These are phyloP conservation scores for Tuber borchii DNA, from an alignment of 495 filamentous ascomycete genomes.

Conservation along the genomic window DNA sequence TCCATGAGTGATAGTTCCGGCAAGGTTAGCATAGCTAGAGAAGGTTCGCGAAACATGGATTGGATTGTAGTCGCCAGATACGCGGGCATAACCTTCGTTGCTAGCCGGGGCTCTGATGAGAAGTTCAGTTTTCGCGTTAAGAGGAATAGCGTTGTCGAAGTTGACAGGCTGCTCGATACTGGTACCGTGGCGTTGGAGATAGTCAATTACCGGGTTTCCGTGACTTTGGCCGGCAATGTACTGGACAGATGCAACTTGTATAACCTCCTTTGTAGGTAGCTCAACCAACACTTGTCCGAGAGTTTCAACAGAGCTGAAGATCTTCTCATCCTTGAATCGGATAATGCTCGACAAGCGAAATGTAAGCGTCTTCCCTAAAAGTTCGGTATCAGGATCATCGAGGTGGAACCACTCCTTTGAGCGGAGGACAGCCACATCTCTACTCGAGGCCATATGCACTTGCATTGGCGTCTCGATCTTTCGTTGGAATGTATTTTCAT, in stretches of 20 bases:
- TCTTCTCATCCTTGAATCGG: slow-evolving; percentile 87
- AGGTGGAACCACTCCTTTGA: slow-evolving; percentile 97
- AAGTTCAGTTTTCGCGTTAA: slow-evolving; percentile 84
- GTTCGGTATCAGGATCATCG: slow-evolving; percentile 69
- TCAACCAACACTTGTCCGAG: slow-evolving; percentile 88
- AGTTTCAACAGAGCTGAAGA: slow-evolving; percentile 90
- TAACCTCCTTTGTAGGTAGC: slow-evolving; percentile 93
- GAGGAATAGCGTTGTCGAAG: slow-evolving; percentile 94
- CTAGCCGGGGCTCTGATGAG: slow-evolving; percentile 85
- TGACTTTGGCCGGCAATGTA: slow-evolving; percentile 85
- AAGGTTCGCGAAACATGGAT: slow-evolving; percentile 98
- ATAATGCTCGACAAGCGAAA: slow-evolving; percentile 90
- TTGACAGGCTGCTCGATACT: slow-evolving; percentile 94
- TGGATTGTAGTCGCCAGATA: slow-evolving; percentile 97
- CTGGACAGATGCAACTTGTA: slow-evolving; percentile 90
- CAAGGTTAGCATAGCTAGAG: slow-evolving; percentile 86
- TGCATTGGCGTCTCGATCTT: slow-evolving; percentile 95
- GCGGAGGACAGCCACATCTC: slow-evolving; percentile 85
- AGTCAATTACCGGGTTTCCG: slow-evolving; percentile 94
- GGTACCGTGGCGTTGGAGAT: slow-evolving; percentile 82
- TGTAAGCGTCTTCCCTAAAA: slow-evolving; percentile 84
- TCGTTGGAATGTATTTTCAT: slow-evolving; percentile 95
- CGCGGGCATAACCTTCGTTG: slow-evolving; percentile 95
- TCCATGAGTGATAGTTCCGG: slow-evolving; percentile 94
- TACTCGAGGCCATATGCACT: slow-evolving; percentile 72